phyloP scores from a whole-genome alignment of 371 early-diverging fungal genomes.

The Lichtheimia ramosa region DNA sequence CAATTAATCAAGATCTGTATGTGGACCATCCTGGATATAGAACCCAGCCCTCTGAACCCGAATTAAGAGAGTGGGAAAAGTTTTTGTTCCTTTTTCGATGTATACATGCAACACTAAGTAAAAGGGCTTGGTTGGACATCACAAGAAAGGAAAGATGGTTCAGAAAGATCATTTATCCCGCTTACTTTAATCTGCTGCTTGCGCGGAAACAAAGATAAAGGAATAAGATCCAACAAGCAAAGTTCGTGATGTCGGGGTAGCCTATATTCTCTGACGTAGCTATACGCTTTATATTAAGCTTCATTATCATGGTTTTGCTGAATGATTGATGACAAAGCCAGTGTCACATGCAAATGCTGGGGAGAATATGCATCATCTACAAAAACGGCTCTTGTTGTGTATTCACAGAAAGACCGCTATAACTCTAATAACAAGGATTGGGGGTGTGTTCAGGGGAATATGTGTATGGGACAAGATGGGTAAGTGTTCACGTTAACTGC shows the following conservation, averaged over 20 bases:
- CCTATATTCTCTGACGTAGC: too few species aligned
- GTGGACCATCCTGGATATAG: neutral
- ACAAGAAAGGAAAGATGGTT: neutral
- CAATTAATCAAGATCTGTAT: neutral
- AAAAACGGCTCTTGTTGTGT: too few species aligned
- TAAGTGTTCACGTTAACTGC: too few species aligned
- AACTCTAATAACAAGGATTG: too few species aligned
- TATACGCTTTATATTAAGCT: too few species aligned
- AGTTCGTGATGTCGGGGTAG: neutral
- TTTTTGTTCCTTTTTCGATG: neutral
- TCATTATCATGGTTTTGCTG: too few species aligned
- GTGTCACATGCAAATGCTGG: too few species aligned
- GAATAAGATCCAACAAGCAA: neutral
- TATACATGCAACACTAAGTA: neutral
- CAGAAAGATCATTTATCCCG: neutral
- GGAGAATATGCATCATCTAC: too few species aligned
- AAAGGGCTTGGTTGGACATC: neutral
- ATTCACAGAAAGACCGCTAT: too few species aligned
- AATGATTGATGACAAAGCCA: too few species aligned
- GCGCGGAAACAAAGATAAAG: neutral
- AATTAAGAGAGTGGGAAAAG: constrained; percentile 1
- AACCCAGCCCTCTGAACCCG: neutral
- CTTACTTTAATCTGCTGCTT: neutral
- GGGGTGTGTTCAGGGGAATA: too few species aligned
- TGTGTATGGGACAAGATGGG: too few species aligned